Base-by-base conservation (phyloP, 805 yeast species). In the Komagataella pastoris region DNA sequence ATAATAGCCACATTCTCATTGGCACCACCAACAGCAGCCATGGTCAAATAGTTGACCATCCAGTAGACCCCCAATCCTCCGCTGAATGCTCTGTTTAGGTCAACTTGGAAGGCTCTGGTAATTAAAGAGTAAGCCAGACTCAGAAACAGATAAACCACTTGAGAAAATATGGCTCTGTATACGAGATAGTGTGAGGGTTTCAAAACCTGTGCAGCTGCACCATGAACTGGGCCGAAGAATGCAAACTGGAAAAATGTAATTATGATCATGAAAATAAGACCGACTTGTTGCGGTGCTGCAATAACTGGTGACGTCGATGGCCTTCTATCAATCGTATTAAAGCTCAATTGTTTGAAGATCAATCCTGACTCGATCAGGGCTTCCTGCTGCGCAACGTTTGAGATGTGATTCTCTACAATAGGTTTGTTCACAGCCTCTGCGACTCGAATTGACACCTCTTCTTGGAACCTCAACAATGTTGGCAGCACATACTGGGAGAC, bases 21-120 rank as follows among this genome's bases (percentile, higher is more conserved):
- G 30, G 83, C 81, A 47, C 84, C 78, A 53, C 95, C 95, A 43
- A 85, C 83, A 0, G 90, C 87, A 55, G 80, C 67, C 87, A 86
- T 81, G 6, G 87, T 76, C 49, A 86, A 57, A 62, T 69, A 86
- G 6, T 81, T 73, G 40, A 80, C 57, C 77, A 83, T 74, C 95
- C 95, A 87, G 55, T 76, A 77, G 1, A 85, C 81, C 45, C 86
- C 73, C 64, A 85, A 85, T 0, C 95, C 95, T 7, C 80, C 77
- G 30, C 65, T 70, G 67, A 79, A 85, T 0, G 86, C 66, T 2
- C 51, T 59, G 12, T 77, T 72, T 61, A 82, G 76, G 57, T 79
- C 76, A 30, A 83, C 73, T 59, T 83, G 88, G 70, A 80, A 81
- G 1, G 86, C 87, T 17, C 83, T 76, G 44, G 86, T 74, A 4